Percentiles rank a stretch among this genome's conserved stretches.
Evolutionary conservation across 352 stramenopile genomes (phyloP).

Genomic region (Phytophthora foliorum): DNA sequence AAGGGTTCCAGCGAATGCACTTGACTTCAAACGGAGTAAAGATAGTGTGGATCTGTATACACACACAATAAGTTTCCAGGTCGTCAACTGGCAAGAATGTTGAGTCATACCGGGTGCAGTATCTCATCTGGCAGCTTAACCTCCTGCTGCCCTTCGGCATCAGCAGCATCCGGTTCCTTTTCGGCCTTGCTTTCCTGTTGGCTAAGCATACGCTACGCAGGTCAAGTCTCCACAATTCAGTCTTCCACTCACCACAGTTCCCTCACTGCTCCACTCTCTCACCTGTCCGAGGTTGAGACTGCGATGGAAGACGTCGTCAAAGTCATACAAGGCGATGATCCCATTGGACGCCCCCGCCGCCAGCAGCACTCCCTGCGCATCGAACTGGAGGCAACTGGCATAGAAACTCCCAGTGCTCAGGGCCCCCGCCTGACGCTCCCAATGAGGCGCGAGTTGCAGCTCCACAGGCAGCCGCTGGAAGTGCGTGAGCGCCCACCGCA

Average conservation of each 20-base stretch:
- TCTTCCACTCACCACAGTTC: background rate
- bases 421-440: slow-evolving; percentile 44
- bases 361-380: slow-evolving; percentile 72
- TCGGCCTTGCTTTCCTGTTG: background rate
- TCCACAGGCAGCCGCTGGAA: slow-evolving; percentile 56
- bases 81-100: background rate
- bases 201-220: background rate
- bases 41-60: slow-evolving; percentile 75
- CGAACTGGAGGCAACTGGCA: slow-evolving; percentile 77
- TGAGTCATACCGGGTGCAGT: slow-evolving; percentile 48
- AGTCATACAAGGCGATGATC: slow-evolving; percentile 81
- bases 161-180: background rate
- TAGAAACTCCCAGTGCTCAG: slow-evolving; percentile 52
- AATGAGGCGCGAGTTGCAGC: slow-evolving; percentile 56
- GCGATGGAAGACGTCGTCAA: slow-evolving; percentile 77
- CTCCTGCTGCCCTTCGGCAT: background rate
- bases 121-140: slow-evolving; percentile 16
- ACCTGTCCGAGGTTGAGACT: slow-evolving; percentile 66
- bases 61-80: slow-evolving; percentile 2
- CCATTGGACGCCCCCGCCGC: slow-evolving; percentile 72
- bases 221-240: background rate
- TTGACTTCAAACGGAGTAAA: slow-evolving; percentile 75
- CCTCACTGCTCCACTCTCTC: background rate
- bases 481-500: slow-evolving; percentile 63
- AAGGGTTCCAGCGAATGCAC: slow-evolving; percentile 81